Evolutionary conservation across 2,329 filamentous ascomycete genomes (phyloP).

Genomic region (Pezizomycotina sp.): DNA sequence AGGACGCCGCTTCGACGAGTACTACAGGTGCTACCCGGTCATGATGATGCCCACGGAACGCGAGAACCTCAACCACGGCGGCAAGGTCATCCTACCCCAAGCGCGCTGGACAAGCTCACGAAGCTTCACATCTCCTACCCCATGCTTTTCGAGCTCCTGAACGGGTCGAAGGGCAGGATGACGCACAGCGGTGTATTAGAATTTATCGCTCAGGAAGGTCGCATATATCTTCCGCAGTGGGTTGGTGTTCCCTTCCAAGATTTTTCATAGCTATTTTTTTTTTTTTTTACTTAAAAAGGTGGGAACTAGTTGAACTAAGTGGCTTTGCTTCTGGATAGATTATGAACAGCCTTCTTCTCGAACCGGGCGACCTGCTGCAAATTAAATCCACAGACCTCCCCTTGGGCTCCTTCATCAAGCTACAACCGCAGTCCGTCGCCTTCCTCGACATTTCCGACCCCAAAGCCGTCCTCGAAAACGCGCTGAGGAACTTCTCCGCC

Average conservation of each 20-base stretch:
- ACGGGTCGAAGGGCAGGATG: slow-evolving; percentile 60
- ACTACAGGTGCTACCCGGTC: slow-evolving; percentile 92
- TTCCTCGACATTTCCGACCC: slow-evolving; percentile 97
- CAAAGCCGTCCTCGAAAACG: slow-evolving; percentile 90
- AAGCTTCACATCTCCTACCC: slow-evolving; percentile 93
- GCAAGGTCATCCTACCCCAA: slow-evolving; percentile 95
- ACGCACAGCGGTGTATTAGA: slow-evolving; percentile 92
- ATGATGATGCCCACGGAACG: slow-evolving; percentile 84
- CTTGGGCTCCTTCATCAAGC: slow-evolving; percentile 80
- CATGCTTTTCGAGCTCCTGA: slow-evolving; percentile 89
- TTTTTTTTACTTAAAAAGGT: slow-evolving; percentile 1
- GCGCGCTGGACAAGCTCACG: slow-evolving; percentile 90
- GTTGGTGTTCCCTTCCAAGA: slow-evolving; percentile 33
- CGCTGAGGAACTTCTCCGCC: slow-evolving; percentile 88
- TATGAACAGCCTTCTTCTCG: slow-evolving; percentile 79
- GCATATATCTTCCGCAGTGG: slow-evolving; percentile 93
- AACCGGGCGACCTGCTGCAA: slow-evolving; percentile 86
- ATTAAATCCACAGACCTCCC: slow-evolving; percentile 88
- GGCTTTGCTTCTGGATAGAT: slow-evolving; percentile 41
- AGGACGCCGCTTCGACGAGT: slow-evolving; percentile 96
- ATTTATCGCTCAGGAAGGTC: slow-evolving; percentile 93
- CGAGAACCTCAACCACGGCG: slow-evolving; percentile 81
- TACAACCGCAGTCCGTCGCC: slow-evolving; percentile 80
- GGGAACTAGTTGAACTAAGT: background rate
- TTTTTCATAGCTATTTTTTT: background rate